These are phyloP conservation scores for Paramyrothecium roridum DNA, from an alignment of 2,329 filamentous ascomycete species.

Conservation along the genomic window DNA sequence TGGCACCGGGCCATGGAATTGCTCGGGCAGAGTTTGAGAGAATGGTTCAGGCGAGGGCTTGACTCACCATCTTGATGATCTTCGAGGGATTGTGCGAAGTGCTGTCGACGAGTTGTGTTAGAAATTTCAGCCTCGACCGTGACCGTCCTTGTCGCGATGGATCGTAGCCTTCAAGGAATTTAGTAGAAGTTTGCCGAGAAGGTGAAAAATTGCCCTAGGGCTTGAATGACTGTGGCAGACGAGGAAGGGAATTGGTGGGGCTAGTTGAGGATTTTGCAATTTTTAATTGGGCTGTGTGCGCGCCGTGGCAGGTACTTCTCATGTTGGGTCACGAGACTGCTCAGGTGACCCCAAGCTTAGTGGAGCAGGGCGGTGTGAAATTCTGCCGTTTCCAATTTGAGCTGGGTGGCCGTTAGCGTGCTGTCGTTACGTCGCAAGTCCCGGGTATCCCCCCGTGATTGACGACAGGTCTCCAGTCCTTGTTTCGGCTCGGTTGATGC, in stretches of 20 bases:
- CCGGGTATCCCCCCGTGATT: not conserved
- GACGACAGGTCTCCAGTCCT: not conserved
- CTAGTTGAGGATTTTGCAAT: constrained; percentile 16
- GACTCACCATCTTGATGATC: constrained; percentile 48
- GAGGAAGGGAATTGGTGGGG: constrained; percentile 11
- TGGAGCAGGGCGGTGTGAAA: constrained; percentile 23
- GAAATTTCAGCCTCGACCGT: constrained; percentile 31
- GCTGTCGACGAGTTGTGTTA: constrained; percentile 34
- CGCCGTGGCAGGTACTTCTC: constrained; percentile 2
- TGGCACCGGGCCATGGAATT: not conserved
- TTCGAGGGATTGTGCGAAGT: constrained; percentile 39
- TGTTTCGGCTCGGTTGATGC: not conserved
- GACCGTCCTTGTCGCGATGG: constrained; percentile 30
- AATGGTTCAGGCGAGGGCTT: constrained; percentile 6
- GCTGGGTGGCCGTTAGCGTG: not conserved
- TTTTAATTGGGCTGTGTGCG: constrained; percentile 26
- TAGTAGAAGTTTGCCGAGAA: constrained; percentile 31
- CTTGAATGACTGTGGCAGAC: constrained; percentile 21
- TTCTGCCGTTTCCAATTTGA: not conserved
- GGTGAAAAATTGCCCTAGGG: constrained; percentile 35
- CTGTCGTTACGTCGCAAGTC: not conserved
- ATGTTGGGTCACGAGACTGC: constrained; percentile 14
- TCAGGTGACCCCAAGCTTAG: constrained; percentile 3
- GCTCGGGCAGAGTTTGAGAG: not conserved
- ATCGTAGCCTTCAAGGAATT: constrained; percentile 28